Conservation (phyloP, 1,139 yeast species). For the Hansenula anomala region DNA sequence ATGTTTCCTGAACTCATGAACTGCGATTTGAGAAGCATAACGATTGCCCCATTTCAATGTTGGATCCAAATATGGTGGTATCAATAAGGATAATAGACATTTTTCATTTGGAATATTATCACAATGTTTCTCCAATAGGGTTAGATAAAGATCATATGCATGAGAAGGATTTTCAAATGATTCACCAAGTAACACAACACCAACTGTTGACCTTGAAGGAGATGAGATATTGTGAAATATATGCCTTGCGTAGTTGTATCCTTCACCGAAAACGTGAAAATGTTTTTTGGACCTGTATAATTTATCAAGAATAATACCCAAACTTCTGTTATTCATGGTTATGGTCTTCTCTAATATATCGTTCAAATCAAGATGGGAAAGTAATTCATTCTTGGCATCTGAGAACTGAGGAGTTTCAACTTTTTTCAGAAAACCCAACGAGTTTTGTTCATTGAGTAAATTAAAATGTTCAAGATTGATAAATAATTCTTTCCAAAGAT, state of each 20-base stretch:
- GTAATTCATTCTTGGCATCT: neutral
- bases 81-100: slow-evolving; percentile 40
- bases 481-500: slow-evolving; percentile 7
- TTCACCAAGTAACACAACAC: slow-evolving; percentile 38
- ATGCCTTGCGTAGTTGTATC: slow-evolving; percentile 16
- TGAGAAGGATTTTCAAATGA: too few relatives aligned
- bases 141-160: too few relatives aligned
- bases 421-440: neutral
- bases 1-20: slow-evolving; percentile 47
- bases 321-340: slow-evolving; percentile 13
- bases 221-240: slow-evolving; percentile 11
- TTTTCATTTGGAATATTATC: slow-evolving; percentile 30
- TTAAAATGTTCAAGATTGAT: neutral
- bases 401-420: too few relatives aligned
- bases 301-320: slow-evolving; percentile 7
- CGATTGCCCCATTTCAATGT: slow-evolving; percentile 40
- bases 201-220: slow-evolving; percentile 15
- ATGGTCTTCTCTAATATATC: neutral
- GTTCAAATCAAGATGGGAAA: too few relatives aligned
- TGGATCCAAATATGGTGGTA: slow-evolving; percentile 28
- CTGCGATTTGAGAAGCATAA: slow-evolving; percentile 58
- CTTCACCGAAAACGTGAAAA: slow-evolving; percentile 5
- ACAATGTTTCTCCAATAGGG: slow-evolving; percentile 26
- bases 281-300: slow-evolving; percentile 6
- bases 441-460: slow-evolving; percentile 2